These are phyloP conservation scores for Penicillium canescens DNA, from an alignment of 495 filamentous ascomycete genomes.

Conservation along the genomic window DNA sequence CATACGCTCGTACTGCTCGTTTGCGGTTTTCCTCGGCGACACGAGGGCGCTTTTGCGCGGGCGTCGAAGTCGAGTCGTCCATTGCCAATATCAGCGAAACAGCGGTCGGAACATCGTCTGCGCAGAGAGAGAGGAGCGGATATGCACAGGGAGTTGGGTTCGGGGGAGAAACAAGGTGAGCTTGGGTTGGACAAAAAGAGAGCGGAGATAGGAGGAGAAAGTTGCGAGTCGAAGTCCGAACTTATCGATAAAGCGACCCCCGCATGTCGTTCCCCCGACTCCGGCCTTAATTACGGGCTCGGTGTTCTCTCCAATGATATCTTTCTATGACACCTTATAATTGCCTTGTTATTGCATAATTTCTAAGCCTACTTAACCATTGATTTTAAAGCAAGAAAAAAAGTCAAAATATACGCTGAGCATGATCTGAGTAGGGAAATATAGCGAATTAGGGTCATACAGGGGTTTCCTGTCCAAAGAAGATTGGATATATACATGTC, in stretches of 20 bases:
- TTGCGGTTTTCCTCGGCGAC: slow-evolving; percentile 52
- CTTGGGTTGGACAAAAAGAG: neutral
- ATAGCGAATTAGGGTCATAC: no score
- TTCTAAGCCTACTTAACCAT: no score
- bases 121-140: slow-evolving; percentile 1
- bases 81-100: slow-evolving; percentile 22
- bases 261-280: slow-evolving; percentile 1
- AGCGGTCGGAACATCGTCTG: slow-evolving; percentile 30
- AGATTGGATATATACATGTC: no score
- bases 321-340: no score
- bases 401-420: no score
- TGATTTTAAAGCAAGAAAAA: no score
- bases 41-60: slow-evolving; percentile 44
- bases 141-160: neutral
- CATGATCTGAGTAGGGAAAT: no score
- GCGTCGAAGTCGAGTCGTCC: slow-evolving; percentile 28
- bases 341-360: no score
- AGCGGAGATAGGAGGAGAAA: neutral
- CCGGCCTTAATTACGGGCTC: neutral
- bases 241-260: slow-evolving; percentile 8
- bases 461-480: no score
- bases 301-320: no score
- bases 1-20: slow-evolving; percentile 48
- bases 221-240: slow-evolving; percentile 3
- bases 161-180: neutral